These are phyloP conservation scores for Solidago caesia DNA, from an alignment of 129 eudicot species.

Conservation along the genomic window DNA sequence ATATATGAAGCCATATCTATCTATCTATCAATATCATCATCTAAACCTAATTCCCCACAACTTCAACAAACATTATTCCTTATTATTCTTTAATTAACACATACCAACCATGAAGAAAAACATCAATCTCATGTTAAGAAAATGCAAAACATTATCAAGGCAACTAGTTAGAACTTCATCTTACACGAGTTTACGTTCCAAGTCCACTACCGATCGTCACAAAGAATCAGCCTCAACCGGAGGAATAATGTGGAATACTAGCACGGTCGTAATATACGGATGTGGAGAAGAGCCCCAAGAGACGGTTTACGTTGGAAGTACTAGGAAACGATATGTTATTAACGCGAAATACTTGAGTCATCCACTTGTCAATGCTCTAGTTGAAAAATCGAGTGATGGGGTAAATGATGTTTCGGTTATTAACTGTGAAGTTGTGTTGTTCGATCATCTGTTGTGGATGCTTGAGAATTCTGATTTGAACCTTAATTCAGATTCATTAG, in stretches of 20 bases:
- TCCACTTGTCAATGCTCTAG: slow-evolving; percentile 44
- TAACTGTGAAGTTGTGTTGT: slow-evolving; percentile 53
- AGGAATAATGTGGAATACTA: slow-evolving; percentile 26
- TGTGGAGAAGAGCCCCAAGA: slow-evolving; percentile 27
- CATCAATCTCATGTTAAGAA: slow-evolving; percentile 33
- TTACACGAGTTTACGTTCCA: slow-evolving; percentile 29
- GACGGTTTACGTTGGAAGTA: slow-evolving; percentile 44
- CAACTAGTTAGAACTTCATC: slow-evolving; percentile 41
- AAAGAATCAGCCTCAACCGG: neutral
- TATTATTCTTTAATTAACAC: too few species aligned
- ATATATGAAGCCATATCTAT: slow-evolving; percentile 21
- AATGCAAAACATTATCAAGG: slow-evolving; percentile 47
- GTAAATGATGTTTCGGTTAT: slow-evolving; percentile 22
- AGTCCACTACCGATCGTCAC: slow-evolving; percentile 18
- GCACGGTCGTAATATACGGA: slow-evolving; percentile 11
- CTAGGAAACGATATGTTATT: slow-evolving; percentile 44
- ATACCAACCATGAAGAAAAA: slow-evolving; percentile 36
- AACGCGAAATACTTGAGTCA: slow-evolving; percentile 44
- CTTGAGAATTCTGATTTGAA: slow-evolving; percentile 44
- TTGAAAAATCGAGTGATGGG: slow-evolving; percentile 26
- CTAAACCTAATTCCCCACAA: slow-evolving; percentile 9
- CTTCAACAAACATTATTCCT: neutral
- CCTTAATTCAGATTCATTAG: slow-evolving; percentile 47
- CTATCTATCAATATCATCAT: slow-evolving; percentile 18
- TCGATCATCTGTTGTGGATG: slow-evolving; percentile 60